Evolutionary conservation across 2,329 filamentous ascomycete genomes (phyloP).

Genomic region (Apiospora koreana): DNA sequence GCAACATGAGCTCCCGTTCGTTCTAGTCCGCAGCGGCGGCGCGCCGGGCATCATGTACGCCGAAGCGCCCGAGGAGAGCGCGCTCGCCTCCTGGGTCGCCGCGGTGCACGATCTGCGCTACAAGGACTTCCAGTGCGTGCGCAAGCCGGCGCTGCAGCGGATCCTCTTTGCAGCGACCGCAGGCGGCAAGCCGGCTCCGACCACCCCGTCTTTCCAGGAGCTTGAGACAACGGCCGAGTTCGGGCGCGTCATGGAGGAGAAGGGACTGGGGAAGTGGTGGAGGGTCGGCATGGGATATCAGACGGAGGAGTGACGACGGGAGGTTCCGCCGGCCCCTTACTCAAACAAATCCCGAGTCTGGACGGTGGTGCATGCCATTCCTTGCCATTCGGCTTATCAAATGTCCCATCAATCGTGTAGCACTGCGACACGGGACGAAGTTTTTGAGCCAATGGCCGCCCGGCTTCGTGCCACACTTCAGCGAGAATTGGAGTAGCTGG

Average conservation of each 20-base stretch:
- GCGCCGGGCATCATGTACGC: conserved; percentile 80
- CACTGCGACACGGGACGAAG: not conserved
- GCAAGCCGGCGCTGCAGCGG: conserved; percentile 43
- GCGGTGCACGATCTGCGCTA: conserved; percentile 66
- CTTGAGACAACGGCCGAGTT: conserved; percentile 66
- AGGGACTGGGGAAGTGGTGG: conserved; percentile 67
- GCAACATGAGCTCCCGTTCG: conserved; percentile 58
- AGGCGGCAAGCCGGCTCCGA: not conserved
- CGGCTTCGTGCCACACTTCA: not conserved
- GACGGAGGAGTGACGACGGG: not conserved
- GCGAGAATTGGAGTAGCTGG: not conserved
- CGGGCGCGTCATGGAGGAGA: conserved; percentile 58
- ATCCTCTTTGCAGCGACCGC: conserved; percentile 17
- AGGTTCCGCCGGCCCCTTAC: no score
- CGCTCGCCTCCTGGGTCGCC: conserved; percentile 64
- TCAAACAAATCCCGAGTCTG: no score
- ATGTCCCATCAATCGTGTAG: not conserved
- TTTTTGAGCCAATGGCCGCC: not conserved
- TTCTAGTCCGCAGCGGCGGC: conserved; percentile 67
- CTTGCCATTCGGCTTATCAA: not conserved
- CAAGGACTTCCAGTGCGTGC: conserved; percentile 70
- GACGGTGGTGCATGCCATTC: not conserved
- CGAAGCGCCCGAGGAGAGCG: conserved; percentile 54
- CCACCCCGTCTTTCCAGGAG: conserved; percentile 47
- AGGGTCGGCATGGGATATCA: conserved; percentile 64